Evolutionary conservation across 805 yeast species (phyloP).

Genomic region (Ogataea saltuana): DNA sequence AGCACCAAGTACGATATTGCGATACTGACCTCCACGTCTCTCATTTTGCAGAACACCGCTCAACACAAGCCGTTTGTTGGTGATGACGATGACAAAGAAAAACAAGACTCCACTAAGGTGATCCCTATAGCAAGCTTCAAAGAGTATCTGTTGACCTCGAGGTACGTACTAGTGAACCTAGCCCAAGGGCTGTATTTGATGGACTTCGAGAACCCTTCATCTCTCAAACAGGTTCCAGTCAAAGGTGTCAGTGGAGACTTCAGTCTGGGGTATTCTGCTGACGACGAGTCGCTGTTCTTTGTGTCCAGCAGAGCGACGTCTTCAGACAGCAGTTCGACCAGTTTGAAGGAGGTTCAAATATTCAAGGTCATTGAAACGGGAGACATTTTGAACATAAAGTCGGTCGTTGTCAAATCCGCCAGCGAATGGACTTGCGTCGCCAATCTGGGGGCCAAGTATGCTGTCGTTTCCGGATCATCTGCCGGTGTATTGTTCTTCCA

Average conservation of each 20-base stretch:
- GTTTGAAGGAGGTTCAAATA: constrained; percentile 11
- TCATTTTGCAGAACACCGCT: constrained; percentile 24
- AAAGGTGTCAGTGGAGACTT: neutral
- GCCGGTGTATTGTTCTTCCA: constrained; percentile 14
- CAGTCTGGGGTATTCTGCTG: constrained; percentile 19
- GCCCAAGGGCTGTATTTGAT: constrained; percentile 22
- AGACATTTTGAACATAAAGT: constrained; percentile 20
- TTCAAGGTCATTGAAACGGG: constrained; percentile 25
- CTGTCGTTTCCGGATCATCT: constrained; percentile 19
- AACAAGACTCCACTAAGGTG: constrained; percentile 11
- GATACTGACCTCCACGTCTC: constrained; percentile 25
- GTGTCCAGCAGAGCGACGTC: constrained; percentile 5
- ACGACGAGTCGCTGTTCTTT: constrained; percentile 26
- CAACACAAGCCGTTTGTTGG: constrained; percentile 4
- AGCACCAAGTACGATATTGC: constrained; percentile 23
- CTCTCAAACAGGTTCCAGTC: constrained; percentile 24
- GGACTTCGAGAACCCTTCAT: constrained; percentile 21
- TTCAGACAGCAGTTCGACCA: neutral
- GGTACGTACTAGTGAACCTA: constrained; percentile 21
- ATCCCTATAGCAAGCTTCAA: constrained; percentile 21
- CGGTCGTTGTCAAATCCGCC: constrained; percentile 7
- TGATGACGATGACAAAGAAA: constrained; percentile 1
- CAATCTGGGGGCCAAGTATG: constrained; percentile 15
- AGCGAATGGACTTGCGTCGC: constrained; percentile 25
- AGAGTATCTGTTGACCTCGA: constrained; percentile 25